phyloP scores from a whole-genome alignment of 1,284 basidiomycete genomes.

The Naganishia sp. region DNA sequence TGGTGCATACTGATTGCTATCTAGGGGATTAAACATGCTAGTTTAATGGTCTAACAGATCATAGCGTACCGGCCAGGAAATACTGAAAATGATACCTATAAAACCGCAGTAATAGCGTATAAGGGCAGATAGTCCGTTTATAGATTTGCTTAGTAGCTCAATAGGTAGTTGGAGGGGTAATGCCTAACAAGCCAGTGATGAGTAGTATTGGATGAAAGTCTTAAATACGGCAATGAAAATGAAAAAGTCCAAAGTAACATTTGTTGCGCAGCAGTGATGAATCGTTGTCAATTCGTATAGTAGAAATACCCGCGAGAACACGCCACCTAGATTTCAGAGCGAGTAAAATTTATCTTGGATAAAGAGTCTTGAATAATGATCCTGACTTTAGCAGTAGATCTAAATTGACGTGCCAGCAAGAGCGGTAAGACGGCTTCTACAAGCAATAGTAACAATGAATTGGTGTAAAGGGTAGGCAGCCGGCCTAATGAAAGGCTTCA shows the following conservation, averaged over 20 bases:
- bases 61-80: constrained; percentile 37
- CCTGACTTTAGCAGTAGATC: constrained; percentile 33
- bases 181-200: constrained; percentile 35
- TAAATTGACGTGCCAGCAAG: constrained; percentile 37
- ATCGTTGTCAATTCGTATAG: constrained; percentile 35
- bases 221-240: constrained; percentile 33
- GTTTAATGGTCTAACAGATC: constrained; percentile 33
- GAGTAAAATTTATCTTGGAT: constrained; percentile 23
- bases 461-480: constrained; percentile 34
- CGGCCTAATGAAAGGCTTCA: constrained; percentile 4
- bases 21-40: constrained; percentile 38
- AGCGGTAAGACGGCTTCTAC: constrained; percentile 36
- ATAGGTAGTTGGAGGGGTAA: constrained; percentile 36
- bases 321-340: constrained; percentile 34
- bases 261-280: constrained; percentile 35
- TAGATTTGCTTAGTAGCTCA: constrained; percentile 34
- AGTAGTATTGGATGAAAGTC: constrained; percentile 35
- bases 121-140: constrained; percentile 32
- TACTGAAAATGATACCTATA: constrained; percentile 32
- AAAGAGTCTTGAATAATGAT: constrained; percentile 33
- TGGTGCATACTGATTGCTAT: constrained; percentile 35
- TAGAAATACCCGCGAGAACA: constrained; percentile 29
- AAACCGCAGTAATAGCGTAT: constrained; percentile 34
- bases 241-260: constrained; percentile 33
- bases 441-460: constrained; percentile 34